Percentiles rank a stretch among this genome's conserved stretches.
phyloP scores from a whole-genome alignment of 1,284 basidiomycete species.

The Coniferiporia weirii region DNA sequence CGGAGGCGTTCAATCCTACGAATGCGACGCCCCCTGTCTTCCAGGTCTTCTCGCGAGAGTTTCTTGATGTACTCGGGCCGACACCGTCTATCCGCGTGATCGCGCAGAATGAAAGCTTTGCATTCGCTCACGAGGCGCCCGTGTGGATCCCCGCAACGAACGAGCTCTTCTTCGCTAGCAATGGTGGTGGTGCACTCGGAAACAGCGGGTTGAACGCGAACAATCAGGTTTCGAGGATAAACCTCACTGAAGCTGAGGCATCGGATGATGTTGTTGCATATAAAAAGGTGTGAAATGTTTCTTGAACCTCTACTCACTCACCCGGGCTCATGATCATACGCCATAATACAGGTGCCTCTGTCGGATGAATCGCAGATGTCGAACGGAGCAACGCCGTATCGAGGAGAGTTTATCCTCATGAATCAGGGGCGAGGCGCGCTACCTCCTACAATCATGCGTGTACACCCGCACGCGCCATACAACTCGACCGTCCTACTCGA shows the following conservation, averaged over 20 bases:
- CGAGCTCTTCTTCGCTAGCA: constrained; percentile 34
- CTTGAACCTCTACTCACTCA: background rate
- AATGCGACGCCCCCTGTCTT: constrained; percentile 51
- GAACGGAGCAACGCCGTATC: constrained; percentile 69
- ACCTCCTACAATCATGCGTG: constrained; percentile 59
- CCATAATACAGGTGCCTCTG: constrained; percentile 21
- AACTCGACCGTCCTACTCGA: constrained; percentile 61
- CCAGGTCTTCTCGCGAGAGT: constrained; percentile 60
- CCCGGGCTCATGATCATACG: background rate
- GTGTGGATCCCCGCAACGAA: constrained; percentile 32
- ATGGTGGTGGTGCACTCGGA: constrained; percentile 32
- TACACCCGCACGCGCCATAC: constrained; percentile 59
- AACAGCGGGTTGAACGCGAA: constrained; percentile 38
- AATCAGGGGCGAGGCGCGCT: constrained; percentile 62
- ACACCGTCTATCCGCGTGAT: constrained; percentile 53
- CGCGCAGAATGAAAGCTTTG: constrained; percentile 39
- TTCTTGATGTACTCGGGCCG: constrained; percentile 54
- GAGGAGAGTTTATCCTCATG: constrained; percentile 56
- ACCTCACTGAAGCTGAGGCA: constrained; percentile 30
- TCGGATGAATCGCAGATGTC: constrained; percentile 57
- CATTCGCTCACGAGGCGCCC: constrained; percentile 35
- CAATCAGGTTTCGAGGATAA: constrained; percentile 34
- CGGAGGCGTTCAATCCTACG: constrained; percentile 27
- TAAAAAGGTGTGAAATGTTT: constrained; percentile 32
- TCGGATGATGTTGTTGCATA: background rate